A percentile compares a stretch with the other conserved stretches of the same genome.
These are phyloP conservation scores for Helotiales sp. DNA, from an alignment of 2,329 filamentous ascomycete species.

Conservation along the genomic window DNA sequence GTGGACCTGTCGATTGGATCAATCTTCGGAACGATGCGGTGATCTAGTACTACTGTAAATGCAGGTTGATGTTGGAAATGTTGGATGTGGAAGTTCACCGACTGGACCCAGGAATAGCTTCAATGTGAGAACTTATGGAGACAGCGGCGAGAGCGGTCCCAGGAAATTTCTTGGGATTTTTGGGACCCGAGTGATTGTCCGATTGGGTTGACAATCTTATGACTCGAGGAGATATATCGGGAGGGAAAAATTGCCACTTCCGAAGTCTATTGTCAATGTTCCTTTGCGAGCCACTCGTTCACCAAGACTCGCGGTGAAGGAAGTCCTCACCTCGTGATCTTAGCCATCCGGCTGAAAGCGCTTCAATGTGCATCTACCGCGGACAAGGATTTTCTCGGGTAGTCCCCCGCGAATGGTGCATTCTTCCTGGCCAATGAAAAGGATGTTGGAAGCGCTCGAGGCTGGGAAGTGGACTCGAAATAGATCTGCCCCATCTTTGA, in stretches of 20 bases:
- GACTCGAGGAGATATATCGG: conserved; percentile 1
- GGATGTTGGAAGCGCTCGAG: conserved; percentile 5
- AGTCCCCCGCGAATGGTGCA: neutral
- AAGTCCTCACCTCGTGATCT: neutral
- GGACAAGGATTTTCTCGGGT: too few relatives aligned
- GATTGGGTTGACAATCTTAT: conserved; percentile 1
- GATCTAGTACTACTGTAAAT: too few relatives aligned
- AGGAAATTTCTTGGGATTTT: too few relatives aligned
- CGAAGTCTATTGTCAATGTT: neutral
- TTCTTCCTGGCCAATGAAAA: conserved; percentile 5
- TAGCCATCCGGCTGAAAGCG: too few relatives aligned
- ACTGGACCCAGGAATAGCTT: too few relatives aligned
- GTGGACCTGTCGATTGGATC: too few relatives aligned
- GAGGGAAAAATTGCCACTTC: neutral
- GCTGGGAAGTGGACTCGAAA: conserved; percentile 6
- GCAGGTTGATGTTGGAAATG: neutral
- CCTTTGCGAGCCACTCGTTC: neutral
- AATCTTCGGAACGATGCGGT: too few relatives aligned
- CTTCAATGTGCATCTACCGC: too few relatives aligned
- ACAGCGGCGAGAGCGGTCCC: too few relatives aligned
- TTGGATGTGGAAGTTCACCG: neutral
- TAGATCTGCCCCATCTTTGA: neutral
- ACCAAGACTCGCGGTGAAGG: neutral
- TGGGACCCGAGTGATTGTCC: neutral
- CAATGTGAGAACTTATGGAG: too few relatives aligned